Evolutionary conservation across 768 basidiomycete species (phyloP).

Genomic region (Hygrocybe coccinea): DNA sequence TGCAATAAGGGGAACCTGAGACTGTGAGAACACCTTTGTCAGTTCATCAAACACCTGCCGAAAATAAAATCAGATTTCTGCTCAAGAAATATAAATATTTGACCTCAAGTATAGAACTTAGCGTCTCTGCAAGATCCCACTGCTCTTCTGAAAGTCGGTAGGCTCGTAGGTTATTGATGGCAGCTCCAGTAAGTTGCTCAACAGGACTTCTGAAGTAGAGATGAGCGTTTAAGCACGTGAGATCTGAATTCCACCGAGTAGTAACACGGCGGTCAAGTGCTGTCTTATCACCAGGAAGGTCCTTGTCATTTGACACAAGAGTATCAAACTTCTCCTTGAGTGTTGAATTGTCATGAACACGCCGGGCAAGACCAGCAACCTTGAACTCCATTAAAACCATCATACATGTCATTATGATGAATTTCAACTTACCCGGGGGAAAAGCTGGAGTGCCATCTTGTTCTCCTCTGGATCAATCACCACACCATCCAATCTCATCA

Average conservation of each 20-base stretch:
- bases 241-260: background rate
- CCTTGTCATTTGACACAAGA: conserved; percentile 15
- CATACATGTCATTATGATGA: no score
- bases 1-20: background rate
- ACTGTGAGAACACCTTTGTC: background rate
- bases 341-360: conserved; percentile 21
- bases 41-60: background rate
- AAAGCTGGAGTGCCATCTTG: conserved; percentile 14
- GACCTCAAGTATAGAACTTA: background rate
- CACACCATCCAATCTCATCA: conserved; percentile 1
- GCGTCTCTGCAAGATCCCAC: background rate
- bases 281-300: conserved; percentile 8
- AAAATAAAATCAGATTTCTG: background rate
- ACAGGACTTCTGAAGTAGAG: conserved; percentile 21
- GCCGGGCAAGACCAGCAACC: conserved; percentile 23
- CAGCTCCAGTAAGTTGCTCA: conserved; percentile 17
- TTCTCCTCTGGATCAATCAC: conserved; percentile 8
- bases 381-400: background rate
- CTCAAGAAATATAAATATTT: background rate
- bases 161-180: conserved; percentile 11
- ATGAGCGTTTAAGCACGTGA: conserved; percentile 22
- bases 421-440: conserved; percentile 8
- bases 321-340: conserved; percentile 24
- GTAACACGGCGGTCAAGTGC: conserved; percentile 14
- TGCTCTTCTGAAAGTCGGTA: conserved; percentile 16